Evolutionary conservation across 345 rosid species (phyloP).

Genomic region (Citrus cavaleriei): DNA sequence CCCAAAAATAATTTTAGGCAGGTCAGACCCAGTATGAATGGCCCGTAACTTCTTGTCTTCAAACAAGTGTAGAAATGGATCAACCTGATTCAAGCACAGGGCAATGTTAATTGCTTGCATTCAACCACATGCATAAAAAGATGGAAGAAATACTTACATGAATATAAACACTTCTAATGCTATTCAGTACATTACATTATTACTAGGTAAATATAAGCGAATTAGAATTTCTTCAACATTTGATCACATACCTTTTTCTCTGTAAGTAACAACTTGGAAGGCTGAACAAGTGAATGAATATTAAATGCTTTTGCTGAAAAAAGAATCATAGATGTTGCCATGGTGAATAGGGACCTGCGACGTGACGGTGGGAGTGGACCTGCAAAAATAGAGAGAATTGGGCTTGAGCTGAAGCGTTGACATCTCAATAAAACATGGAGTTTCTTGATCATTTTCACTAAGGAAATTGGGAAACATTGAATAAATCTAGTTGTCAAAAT

Average conservation of each 20-base stretch:
- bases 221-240: background rate
- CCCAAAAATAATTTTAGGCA: slow-evolving; percentile 44
- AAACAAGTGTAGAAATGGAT: slow-evolving; percentile 75
- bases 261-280: slow-evolving; percentile 49
- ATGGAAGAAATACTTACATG: background rate
- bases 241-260: slow-evolving; percentile 50
- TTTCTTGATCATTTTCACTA: background rate
- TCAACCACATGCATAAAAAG: background rate
- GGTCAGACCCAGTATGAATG: slow-evolving; percentile 31
- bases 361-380: slow-evolving; percentile 79
- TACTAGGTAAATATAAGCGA: background rate
- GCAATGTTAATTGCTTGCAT: background rate
- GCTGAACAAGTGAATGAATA: slow-evolving; percentile 52
- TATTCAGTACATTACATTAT: background rate
- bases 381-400: slow-evolving; percentile 29
- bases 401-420: slow-evolving; percentile 2
- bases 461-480: background rate
- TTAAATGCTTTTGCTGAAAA: slow-evolving; percentile 75
- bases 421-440: background rate
- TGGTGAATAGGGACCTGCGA: slow-evolving; percentile 74
- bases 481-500: background rate
- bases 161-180: background rate
- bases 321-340: slow-evolving; percentile 85
- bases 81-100: slow-evolving; percentile 52
- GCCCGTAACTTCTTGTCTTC: slow-evolving; percentile 76